Evolutionary conservation across 495 filamentous ascomycete species (phyloP).

Genomic region (Parmelia sp.): DNA sequence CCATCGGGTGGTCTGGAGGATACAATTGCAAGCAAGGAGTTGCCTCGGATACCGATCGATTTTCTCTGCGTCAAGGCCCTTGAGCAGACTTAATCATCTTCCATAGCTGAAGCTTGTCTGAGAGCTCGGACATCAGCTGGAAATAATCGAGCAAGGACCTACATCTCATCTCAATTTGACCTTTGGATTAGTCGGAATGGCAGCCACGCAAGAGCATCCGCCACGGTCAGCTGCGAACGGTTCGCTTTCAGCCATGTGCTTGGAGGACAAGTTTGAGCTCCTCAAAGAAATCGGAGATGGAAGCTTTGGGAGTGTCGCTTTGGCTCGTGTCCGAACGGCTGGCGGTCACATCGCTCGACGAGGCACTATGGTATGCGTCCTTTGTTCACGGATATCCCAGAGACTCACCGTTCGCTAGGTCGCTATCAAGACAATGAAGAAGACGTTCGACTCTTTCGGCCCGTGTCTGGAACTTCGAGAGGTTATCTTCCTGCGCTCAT

Average conservation of each 20-base stretch:
- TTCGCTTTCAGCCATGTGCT: conserved; percentile 46
- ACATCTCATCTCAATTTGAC: neutral
- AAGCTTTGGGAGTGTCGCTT: conserved; percentile 92
- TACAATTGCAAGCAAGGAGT: conserved; percentile 4
- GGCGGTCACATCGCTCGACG: conserved; percentile 82
- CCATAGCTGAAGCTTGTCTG: neutral
- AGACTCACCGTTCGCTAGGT: conserved; percentile 55
- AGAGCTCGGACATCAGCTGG: neutral
- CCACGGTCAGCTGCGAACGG: conserved; percentile 48
- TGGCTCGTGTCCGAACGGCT: conserved; percentile 83
- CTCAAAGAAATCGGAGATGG: conserved; percentile 98
- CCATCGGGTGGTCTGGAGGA: neutral
- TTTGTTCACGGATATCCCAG: conserved; percentile 4
- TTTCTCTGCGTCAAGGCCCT: neutral
- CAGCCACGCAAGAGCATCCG: conserved; percentile 58
- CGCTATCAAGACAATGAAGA: conserved; percentile 99
- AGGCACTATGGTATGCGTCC: conserved; percentile 75
- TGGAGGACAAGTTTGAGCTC: conserved; percentile 90
- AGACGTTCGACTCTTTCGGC: conserved; percentile 87
- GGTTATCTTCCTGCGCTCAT: conserved; percentile 87
- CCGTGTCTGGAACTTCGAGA: conserved; percentile 90
- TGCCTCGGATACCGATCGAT: neutral
- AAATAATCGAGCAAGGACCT: neutral
- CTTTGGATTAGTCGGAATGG: conserved; percentile 46
- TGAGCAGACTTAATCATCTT: neutral